These are phyloP conservation scores for Podospora fimiseda DNA, from an alignment of 495 filamentous ascomycete genomes.

Conservation along the genomic window DNA sequence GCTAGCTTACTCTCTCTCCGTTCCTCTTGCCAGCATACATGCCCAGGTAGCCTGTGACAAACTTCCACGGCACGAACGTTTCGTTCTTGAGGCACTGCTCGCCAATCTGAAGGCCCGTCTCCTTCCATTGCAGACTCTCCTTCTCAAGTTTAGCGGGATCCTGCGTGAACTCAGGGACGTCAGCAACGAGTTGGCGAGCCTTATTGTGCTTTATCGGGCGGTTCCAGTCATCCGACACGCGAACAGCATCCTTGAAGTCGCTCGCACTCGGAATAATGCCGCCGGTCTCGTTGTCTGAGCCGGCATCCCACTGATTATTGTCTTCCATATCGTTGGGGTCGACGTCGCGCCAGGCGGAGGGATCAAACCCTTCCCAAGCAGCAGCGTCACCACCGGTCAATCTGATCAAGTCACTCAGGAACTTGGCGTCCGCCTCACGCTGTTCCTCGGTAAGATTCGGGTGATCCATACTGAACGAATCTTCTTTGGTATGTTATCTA, in stretches of 20 bases:
- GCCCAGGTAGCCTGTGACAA: constrained; percentile 55
- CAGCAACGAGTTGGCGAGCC: constrained; percentile 11
- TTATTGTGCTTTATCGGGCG: constrained; percentile 16
- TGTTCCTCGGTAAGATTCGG: background rate
- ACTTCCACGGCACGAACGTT: constrained; percentile 53
- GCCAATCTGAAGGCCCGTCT: constrained; percentile 22
- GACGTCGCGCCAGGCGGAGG: constrained; percentile 10
- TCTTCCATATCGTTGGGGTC: background rate
- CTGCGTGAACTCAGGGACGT: constrained; percentile 1
- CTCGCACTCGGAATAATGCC: background rate
- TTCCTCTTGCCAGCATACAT: constrained; percentile 46
- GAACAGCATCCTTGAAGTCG: background rate
- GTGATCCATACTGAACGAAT: background rate
- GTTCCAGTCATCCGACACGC: background rate
- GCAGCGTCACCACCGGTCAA: constrained; percentile 9
- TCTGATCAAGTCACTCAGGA: constrained; percentile 7
- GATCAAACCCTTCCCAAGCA: constrained; percentile 15
- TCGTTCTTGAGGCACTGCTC: constrained; percentile 17
- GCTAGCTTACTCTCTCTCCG: constrained; percentile 33
- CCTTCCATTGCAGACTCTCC: constrained; percentile 12
- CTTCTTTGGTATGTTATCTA: background rate
- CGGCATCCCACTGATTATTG: background rate
- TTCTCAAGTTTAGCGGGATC: constrained; percentile 12
- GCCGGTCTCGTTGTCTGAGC: background rate
- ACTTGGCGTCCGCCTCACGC: constrained; percentile 9